Percentiles rank a stretch among this genome's conserved stretches.
Evolutionary conservation across 768 basidiomycete genomes (phyloP).

Genomic region (Naganishia onofrii): DNA sequence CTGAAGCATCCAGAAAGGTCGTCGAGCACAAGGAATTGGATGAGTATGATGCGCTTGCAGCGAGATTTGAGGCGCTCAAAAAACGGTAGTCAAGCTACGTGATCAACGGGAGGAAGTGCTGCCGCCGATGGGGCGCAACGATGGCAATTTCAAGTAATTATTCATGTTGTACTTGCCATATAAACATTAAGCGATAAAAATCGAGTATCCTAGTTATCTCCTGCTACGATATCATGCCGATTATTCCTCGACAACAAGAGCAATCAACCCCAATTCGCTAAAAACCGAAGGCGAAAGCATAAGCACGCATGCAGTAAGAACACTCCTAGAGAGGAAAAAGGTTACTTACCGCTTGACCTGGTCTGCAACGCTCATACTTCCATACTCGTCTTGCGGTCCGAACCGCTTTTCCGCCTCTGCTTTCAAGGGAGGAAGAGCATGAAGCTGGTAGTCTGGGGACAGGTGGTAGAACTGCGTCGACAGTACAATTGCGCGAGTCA

Average conservation of each 20-base stretch:
- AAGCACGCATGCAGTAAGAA: neutral
- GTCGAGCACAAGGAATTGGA: constrained; percentile 33
- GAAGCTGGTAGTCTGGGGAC: constrained; percentile 76
- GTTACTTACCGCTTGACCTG: constrained; percentile 64
- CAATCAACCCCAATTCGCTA: constrained; percentile 50
- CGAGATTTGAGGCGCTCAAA: constrained; percentile 34
- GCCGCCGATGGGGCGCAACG: too few relatives aligned
- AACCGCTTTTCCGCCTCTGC: constrained; percentile 57
- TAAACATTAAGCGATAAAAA: too few relatives aligned
- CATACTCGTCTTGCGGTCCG: constrained; percentile 58
- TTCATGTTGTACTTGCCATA: too few relatives aligned
- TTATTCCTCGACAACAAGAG: constrained; percentile 38
- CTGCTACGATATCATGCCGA: neutral
- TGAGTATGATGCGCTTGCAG: constrained; percentile 28
- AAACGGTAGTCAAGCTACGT: constrained; percentile 22
- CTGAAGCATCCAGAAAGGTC: constrained; percentile 59
- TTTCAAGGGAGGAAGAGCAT: constrained; percentile 61
- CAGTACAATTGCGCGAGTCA: neutral
- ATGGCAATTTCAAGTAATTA: neutral
- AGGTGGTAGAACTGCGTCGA: constrained; percentile 73
- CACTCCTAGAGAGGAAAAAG: neutral
- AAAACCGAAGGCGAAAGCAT: neutral
- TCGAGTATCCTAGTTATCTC: too few relatives aligned
- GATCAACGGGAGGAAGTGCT: too few relatives aligned
- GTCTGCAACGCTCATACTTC: constrained; percentile 80